Evolutionary conservation across 192 early-diverging fungal genomes (phyloP), one percentile per base, ranked within the genome.

Genomic region (Borealophlyctis nickersoniae): DNA sequence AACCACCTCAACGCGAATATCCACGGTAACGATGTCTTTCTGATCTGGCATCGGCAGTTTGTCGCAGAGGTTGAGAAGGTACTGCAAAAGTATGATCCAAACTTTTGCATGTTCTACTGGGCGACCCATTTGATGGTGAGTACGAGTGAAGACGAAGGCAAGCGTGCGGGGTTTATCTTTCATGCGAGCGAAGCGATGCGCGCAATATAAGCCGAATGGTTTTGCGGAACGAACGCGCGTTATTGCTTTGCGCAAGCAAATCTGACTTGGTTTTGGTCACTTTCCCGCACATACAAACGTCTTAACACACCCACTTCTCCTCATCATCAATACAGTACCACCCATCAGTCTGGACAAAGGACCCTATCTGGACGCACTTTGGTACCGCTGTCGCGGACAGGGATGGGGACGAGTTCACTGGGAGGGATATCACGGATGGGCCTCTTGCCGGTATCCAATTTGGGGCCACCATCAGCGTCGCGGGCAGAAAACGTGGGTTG

Each of bases 41-140:
- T 59, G 30, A 22, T 59, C 35, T 66, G 65, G 65, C 65, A 66
- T 32, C 65, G 65, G 23, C 51, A 45, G 56, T 66, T 58, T 49
- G 13, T 50, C 56, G 29, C n/a, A 30, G 58, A 50, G 26, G 65
- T 32, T 39, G 65, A 66, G 56, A 26, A 28, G 22, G 39, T 57
- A 56, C 49, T 66, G 30, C 55, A 45, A 22, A 49, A 60, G 29
- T 22, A 57, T 23, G 36, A 66, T 45, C 56, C 65, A 4, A 34
- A 39, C 48, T 66, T 66, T 49, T 3, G 22, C 9, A 57, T 66
- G 23, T 54, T 54, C 24, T 66, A 66, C 65, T 66, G 65, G 65
- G 55, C 65, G 0, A 58, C 55, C 39, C 53, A 66, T 19, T 45
- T 45, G 39, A 45, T 45, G 39, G 39, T 45, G 19, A 13, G 39